These are phyloP conservation scores for Ophiocordyceps camponoti-floridani DNA, from an alignment of 2,329 filamentous ascomycete genomes.

Conservation along the genomic window DNA sequence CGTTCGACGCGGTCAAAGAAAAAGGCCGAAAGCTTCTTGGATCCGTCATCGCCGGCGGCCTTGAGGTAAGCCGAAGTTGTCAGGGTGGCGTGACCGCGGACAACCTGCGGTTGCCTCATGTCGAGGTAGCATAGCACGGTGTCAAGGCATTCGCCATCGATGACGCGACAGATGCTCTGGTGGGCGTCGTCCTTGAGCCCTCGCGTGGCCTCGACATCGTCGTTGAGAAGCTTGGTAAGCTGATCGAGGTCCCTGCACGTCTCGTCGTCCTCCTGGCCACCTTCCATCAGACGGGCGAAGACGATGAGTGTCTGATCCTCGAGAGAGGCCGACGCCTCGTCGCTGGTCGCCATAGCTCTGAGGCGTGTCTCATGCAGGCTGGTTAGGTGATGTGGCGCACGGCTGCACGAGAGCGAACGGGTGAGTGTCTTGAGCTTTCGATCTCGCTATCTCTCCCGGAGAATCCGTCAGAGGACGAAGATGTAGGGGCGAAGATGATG, in stretches of 20 bases:
- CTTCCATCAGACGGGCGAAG: constrained; percentile 79
- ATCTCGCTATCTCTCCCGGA: too few relatives aligned
- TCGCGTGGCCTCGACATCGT: constrained; percentile 29
- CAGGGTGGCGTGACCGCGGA: constrained; percentile 68
- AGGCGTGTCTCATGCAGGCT: not conserved
- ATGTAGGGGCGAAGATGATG: too few relatives aligned
- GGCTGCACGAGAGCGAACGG: not conserved
- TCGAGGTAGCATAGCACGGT: constrained; percentile 78
- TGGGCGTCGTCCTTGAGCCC: constrained; percentile 16
- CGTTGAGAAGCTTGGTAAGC: constrained; percentile 40
- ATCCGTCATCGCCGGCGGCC: constrained; percentile 52
- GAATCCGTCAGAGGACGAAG: too few relatives aligned
- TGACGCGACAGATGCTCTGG: constrained; percentile 37
- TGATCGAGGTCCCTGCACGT: constrained; percentile 40
- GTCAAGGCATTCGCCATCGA: constrained; percentile 63
- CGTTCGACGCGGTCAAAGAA: constrained; percentile 55
- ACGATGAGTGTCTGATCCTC: constrained; percentile 56
- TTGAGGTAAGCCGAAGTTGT: constrained; percentile 73
- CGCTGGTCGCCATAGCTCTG: constrained; percentile 15
- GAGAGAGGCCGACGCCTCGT: constrained; percentile 18
- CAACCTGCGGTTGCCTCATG: constrained; percentile 53
- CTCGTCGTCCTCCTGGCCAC: constrained; percentile 65
- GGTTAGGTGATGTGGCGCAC: not conserved
- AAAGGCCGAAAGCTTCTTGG: constrained; percentile 52
- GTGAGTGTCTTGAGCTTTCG: too few relatives aligned